Evolutionary conservation across 345 rosid genomes (phyloP).

Genomic region (Tarenaya hassleriana): DNA sequence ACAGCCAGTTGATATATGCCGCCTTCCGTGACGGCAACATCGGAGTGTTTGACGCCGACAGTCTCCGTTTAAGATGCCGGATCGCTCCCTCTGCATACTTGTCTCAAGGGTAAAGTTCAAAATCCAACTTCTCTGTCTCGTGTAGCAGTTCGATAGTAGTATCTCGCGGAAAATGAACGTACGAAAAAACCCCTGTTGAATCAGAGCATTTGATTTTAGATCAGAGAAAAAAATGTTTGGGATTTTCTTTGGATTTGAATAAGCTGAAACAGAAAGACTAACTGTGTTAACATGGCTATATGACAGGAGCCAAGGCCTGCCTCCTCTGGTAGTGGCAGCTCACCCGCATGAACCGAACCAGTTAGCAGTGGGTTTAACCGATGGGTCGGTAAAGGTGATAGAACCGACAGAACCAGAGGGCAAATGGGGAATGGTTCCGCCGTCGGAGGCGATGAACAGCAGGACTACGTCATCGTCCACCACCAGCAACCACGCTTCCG

Average conservation of each 20-base stretch:
- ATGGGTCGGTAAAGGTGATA: conserved; percentile 65
- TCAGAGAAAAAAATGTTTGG: too few relatives aligned
- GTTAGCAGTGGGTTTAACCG: conserved; percentile 61
- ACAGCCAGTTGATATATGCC: conserved; percentile 70
- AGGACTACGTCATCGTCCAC: conserved; percentile 66
- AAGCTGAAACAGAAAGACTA: too few relatives aligned
- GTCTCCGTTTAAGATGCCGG: conserved; percentile 61
- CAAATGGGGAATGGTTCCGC: conserved; percentile 66
- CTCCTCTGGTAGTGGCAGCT: conserved; percentile 68
- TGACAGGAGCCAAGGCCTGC: conserved; percentile 58
- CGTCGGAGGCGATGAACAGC: conserved; percentile 41
- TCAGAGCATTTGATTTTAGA: too few relatives aligned
- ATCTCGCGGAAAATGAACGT: too few relatives aligned
- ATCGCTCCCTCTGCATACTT: conserved; percentile 60
- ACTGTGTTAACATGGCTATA: too few relatives aligned
- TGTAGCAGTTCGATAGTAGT: too few relatives aligned
- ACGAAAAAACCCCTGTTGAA: too few relatives aligned
- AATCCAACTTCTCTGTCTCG: neutral
- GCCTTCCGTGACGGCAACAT: conserved; percentile 63
- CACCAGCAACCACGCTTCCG: conserved; percentile 69
- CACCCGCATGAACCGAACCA: conserved; percentile 74
- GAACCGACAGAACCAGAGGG: conserved; percentile 65
- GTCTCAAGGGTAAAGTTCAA: conserved; percentile 45
- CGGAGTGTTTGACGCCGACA: conserved; percentile 73
- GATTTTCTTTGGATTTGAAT: too few relatives aligned